phyloP scores from a whole-genome alignment of 1,284 basidiomycete species.

The Ustilago esculenta region DNA sequence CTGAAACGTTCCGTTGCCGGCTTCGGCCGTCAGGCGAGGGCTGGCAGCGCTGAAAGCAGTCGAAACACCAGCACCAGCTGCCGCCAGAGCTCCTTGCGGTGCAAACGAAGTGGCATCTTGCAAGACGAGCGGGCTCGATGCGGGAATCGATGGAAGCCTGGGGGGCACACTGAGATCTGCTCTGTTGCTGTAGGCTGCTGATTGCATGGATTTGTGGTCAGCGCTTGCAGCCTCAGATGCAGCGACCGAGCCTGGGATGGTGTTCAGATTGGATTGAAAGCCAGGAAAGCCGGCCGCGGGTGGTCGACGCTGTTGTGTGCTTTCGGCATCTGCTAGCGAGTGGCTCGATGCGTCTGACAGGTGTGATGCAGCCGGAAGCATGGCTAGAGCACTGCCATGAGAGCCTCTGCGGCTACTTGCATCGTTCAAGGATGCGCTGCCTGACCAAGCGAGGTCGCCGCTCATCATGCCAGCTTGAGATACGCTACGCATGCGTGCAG shows the following conservation, averaged over 20 bases:
- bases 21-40: slow-evolving; percentile 8
- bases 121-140: slow-evolving; percentile 24
- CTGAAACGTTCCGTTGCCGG: slow-evolving; percentile 8
- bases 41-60: background rate
- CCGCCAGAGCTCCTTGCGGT: too few relatives aligned
- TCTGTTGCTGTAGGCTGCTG: background rate
- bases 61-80: background rate
- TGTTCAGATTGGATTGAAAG: slow-evolving; percentile 16
- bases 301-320: slow-evolving; percentile 7
- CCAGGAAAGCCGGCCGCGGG: slow-evolving; percentile 17
- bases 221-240: slow-evolving; percentile 24
- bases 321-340: slow-evolving; percentile 5
- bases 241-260: slow-evolving; percentile 33
- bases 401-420: slow-evolving; percentile 20
- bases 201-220: slow-evolving; percentile 22
- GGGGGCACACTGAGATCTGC: slow-evolving; percentile 16
- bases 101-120: slow-evolving; percentile 17
- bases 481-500: slow-evolving; percentile 16
- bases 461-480: background rate
- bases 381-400: slow-evolving; percentile 11
- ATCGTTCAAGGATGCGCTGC: slow-evolving; percentile 5
- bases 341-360: slow-evolving; percentile 7
- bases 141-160: slow-evolving; percentile 25
- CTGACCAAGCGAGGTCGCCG: slow-evolving; percentile 10
- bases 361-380: slow-evolving; percentile 7